Evolutionary conservation across 2,329 filamentous ascomycete species (phyloP), one percentile per base, ranked within the genome.

Genomic region (Phaeosphaeria sp.): DNA sequence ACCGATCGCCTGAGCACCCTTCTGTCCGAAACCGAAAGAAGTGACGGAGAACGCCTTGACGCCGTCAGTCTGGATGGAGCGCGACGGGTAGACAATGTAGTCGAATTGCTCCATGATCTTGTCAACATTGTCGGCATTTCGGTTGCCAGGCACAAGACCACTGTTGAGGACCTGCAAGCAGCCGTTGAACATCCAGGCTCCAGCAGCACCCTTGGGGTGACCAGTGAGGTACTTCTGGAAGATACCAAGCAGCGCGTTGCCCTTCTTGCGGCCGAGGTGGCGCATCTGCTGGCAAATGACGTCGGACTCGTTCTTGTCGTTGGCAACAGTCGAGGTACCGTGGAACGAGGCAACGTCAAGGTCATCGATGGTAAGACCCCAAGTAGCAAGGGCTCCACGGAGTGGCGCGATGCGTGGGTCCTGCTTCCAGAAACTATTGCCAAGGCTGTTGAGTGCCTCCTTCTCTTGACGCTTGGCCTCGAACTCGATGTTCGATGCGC

Each of bases 181-280:
- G 66, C 95, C 95, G 84, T 99, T 99, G 86, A 99, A 89, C 95
- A 99, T 99, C 93, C 95, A 99, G 49, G 94, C 95, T 84, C 95
- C 95, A 59, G 95, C 95, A 72, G 95, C 94, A 89, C 95, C 95
- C 88, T 99, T 99, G 73, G 95, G 95, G 78, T 99, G 95, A 79
- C 95, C 95, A 53, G 96, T 99, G 61, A 99, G 89, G 79, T 96
- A 98, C 82, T 99, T 99, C 82, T 99, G 95, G 91, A 98, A 99
- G 77, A 99, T 93, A 83, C 93, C 95, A 65, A 98, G 81, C 15
- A 99, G 84, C 30, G 95, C 93, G 74, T 99, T 99, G 73, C 96
- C 95, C 88, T 97, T 97, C 80, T 89, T 90, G 71, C 95, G 91
- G 66, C 95, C 95, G 52, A 99, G 89, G 76, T 99, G 96, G 69